Conservation (phyloP, 306 rosid genomes). For the Purshia tridentata region DNA sequence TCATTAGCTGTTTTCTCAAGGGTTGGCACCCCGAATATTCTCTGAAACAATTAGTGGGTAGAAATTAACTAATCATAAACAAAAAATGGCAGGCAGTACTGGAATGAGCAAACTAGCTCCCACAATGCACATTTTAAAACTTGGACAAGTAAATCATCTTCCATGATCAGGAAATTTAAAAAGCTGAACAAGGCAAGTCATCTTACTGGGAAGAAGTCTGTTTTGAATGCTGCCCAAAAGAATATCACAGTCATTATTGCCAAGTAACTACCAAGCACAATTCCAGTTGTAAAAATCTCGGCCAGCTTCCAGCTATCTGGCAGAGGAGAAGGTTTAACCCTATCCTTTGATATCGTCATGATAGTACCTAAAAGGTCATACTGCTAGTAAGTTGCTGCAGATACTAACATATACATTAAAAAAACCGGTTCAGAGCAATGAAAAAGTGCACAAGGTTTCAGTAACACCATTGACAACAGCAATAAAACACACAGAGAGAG, state of each 20-base stretch:
- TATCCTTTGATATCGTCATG: slow-evolving; percentile 95
- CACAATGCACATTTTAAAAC: neutral
- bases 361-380: slow-evolving; percentile 67
- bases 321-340: slow-evolving; percentile 95
- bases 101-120: slow-evolving; percentile 1
- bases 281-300: slow-evolving; percentile 90
- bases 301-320: slow-evolving; percentile 99
- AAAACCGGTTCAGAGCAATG: neutral
- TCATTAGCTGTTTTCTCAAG: slow-evolving; percentile 82
- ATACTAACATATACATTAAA: neutral
- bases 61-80: slow-evolving; percentile 17
- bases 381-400: slow-evolving; percentile 14
- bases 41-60: slow-evolving; percentile 45
- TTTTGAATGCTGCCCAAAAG: slow-evolving; percentile 95
- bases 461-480: slow-evolving; percentile 2
- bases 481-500: neutral
- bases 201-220: slow-evolving; percentile 89
- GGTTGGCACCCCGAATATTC: slow-evolving; percentile 70
- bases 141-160: neutral
- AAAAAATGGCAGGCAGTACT: neutral
- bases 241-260: slow-evolving; percentile 99
- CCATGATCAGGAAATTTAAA: neutral
- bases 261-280: slow-evolving; percentile 90
- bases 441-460: neutral
- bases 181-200: slow-evolving; percentile 9